Conservation (phyloP, 2,329 filamentous ascomycete genomes). For the Aspergillus persii region DNA sequence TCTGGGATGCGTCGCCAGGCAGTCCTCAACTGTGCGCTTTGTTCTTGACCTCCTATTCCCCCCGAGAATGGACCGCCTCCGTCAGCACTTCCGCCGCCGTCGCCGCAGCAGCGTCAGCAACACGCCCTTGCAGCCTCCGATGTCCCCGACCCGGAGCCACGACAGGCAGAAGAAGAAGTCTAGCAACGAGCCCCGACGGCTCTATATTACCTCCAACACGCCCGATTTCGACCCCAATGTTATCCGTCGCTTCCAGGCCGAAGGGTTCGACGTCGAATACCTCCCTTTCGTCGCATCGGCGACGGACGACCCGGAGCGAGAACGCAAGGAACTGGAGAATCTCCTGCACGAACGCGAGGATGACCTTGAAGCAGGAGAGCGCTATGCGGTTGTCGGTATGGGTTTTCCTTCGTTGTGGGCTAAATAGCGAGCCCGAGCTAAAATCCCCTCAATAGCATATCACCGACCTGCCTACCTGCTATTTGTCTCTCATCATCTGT, state of each 20-base stretch:
- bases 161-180: neutral
- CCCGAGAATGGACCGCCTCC: conserved; percentile 13
- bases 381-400: conserved; percentile 60
- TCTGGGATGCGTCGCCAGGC: neutral
- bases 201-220: conserved; percentile 32
- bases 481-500: conserved; percentile 43
- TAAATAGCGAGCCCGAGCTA: neutral
- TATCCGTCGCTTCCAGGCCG: conserved; percentile 53
- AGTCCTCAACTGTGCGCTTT: neutral
- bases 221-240: conserved; percentile 52
- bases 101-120: conserved; percentile 13
- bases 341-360: conserved; percentile 52
- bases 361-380: conserved; percentile 53
- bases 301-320: conserved; percentile 39
- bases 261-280: conserved; percentile 59
- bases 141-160: neutral
- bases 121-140: conserved; percentile 3
- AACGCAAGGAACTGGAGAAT: conserved; percentile 48
- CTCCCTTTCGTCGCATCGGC: conserved; percentile 42
- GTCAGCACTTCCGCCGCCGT: conserved; percentile 15
- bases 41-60: neutral
- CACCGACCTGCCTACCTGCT: conserved; percentile 57
- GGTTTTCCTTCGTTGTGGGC: neutral
- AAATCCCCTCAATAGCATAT: conserved; percentile 47
- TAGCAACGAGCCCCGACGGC: conserved; percentile 16